These are phyloP conservation scores for Syzygium syzygioides DNA, from an alignment of 441 rosid genomes.

Conservation along the genomic window DNA sequence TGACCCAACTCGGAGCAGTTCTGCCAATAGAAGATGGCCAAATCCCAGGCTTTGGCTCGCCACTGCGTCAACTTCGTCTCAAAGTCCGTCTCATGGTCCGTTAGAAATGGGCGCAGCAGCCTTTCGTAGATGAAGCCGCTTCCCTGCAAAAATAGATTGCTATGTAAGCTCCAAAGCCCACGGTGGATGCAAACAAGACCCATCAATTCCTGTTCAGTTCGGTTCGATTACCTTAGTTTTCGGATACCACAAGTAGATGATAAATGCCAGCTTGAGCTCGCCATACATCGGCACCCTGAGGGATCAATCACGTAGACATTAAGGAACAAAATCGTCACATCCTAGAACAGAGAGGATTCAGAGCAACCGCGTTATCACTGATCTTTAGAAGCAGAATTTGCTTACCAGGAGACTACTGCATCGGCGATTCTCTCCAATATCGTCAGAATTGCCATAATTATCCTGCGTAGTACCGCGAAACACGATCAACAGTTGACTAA, in stretches of 20 bases:
- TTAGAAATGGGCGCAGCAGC: constrained; percentile 8
- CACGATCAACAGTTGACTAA: not conserved
- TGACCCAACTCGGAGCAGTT: constrained; percentile 15
- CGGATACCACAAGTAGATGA: constrained; percentile 20
- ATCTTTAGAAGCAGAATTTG: not conserved
- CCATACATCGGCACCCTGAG: constrained; percentile 17
- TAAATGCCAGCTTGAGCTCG: constrained; percentile 18
- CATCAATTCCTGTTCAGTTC: not conserved
- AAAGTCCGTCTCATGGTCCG: constrained; percentile 10
- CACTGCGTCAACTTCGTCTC: constrained; percentile 2
- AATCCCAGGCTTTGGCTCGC: constrained; percentile 9
- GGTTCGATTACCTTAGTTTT: constrained; percentile 8
- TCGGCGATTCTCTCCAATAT: constrained; percentile 15
- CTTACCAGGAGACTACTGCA: constrained; percentile 10
- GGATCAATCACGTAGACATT: not conserved
- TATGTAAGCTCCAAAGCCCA: not conserved
- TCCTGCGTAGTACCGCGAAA: not conserved
- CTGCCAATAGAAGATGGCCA: constrained; percentile 9
- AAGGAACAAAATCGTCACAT: not conserved
- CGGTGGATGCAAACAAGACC: not conserved
- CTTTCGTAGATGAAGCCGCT: constrained; percentile 1
- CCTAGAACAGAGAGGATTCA: not conserved
- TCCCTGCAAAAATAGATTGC: not conserved
- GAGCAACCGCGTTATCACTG: not conserved
- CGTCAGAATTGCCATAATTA: constrained; percentile 11